Conservation (phyloP, 139 green algal genomes). For the Bryopsis sp. region DNA sequence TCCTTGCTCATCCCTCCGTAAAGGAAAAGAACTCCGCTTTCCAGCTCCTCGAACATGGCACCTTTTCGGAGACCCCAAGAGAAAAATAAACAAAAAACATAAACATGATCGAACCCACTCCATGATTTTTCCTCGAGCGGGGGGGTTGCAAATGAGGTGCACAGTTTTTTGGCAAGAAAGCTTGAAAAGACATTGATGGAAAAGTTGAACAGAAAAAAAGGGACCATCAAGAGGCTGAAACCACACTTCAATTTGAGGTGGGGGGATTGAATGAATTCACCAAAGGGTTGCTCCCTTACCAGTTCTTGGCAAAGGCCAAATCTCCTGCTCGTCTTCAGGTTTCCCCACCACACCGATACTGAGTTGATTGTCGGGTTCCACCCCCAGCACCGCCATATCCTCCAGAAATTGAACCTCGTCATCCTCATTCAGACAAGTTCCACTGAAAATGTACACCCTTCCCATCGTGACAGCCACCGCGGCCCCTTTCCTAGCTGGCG, state of each 20-base stretch:
- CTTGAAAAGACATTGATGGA: too few relatives aligned
- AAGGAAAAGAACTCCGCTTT: constrained; percentile 53
- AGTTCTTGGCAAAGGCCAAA: too few relatives aligned
- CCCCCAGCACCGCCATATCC: constrained; percentile 55
- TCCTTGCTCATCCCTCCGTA: constrained; percentile 52
- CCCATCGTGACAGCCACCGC: constrained; percentile 30
- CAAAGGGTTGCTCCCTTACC: too few relatives aligned
- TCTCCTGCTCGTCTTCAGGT: too few relatives aligned
- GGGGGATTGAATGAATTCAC: too few relatives aligned
- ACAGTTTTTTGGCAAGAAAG: not conserved
- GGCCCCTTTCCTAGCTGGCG: constrained; percentile 38
- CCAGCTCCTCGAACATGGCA: constrained; percentile 26
- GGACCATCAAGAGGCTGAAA: too few relatives aligned
- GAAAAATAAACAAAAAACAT: too few relatives aligned
- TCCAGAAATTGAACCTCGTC: constrained; percentile 31
- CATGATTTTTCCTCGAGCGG: too few relatives aligned
- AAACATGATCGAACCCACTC: constrained; percentile 28
- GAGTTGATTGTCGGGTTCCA: constrained; percentile 33
- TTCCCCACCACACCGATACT: too few relatives aligned
- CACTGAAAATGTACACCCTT: constrained; percentile 53
- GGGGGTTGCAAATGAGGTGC: too few relatives aligned
- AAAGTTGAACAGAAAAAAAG: too few relatives aligned
- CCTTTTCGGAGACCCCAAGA: constrained; percentile 10
- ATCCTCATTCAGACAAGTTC: constrained; percentile 31
- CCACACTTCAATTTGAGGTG: too few relatives aligned